These are phyloP conservation scores for Cryptococcus wingfieldii DNA, from an alignment of 1,284 basidiomycete species.

Conservation along the genomic window DNA sequence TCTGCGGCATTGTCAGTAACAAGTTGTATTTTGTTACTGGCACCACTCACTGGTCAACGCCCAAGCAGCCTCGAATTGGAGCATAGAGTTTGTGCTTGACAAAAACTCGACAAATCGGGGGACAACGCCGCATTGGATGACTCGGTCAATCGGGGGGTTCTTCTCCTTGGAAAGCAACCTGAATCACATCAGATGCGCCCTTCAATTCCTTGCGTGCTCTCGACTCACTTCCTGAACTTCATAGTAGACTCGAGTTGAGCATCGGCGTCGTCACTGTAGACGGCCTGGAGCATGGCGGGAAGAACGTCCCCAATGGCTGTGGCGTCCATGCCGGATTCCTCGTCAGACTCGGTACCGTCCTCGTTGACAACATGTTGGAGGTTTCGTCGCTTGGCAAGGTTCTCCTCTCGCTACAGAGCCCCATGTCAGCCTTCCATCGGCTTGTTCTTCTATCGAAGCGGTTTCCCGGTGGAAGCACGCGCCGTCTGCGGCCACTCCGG, in stretches of 20 bases:
- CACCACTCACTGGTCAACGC: conserved; percentile 70
- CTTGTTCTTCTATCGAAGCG: no score
- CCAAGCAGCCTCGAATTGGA: conserved; percentile 99
- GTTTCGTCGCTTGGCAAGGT: conserved; percentile 92
- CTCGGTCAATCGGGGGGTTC: conserved; percentile 98
- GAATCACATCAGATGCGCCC: background rate
- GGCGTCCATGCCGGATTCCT: conserved; percentile 57
- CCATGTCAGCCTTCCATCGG: background rate
- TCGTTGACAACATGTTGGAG: conserved; percentile 66
- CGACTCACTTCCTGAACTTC: conserved; percentile 80
- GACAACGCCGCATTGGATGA: conserved; percentile 96
- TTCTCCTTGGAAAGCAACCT: conserved; percentile 94
- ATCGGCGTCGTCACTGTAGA: conserved; percentile 87
- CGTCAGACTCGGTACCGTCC: conserved; percentile 67
- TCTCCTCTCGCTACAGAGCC: conserved; percentile 68
- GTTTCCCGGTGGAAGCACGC: no score
- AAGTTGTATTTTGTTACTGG: background rate
- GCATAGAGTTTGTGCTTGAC: conserved; percentile 81
- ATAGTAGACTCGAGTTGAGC: conserved; percentile 88
- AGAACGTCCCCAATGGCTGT: conserved; percentile 54
- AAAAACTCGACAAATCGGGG: conserved; percentile 97
- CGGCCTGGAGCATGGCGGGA: conserved; percentile 76
- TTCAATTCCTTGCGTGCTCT: background rate
- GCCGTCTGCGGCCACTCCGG: no score
- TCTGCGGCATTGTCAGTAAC: conserved; percentile 46